phyloP scores from a whole-genome alignment of 2,329 filamentous ascomycete genomes.

The Helotiales sp. region DNA sequence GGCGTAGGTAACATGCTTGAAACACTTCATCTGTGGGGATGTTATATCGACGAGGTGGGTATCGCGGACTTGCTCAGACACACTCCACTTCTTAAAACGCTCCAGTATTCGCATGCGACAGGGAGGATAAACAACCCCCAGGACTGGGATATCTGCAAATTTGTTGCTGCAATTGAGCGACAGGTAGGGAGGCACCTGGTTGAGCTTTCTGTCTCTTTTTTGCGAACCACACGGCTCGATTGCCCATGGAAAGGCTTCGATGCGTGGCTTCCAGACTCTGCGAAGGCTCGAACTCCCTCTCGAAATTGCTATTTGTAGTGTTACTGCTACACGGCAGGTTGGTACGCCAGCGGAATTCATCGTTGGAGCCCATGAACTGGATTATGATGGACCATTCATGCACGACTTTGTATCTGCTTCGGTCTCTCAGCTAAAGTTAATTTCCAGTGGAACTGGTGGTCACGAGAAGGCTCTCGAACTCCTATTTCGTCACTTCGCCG shows the following conservation, averaged over 20 bases:
- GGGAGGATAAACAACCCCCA: neutral
- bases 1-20: neutral
- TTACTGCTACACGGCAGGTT: neutral
- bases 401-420: constrained; percentile 15
- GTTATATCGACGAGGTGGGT: constrained; percentile 9
- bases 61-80: constrained; percentile 17
- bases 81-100: constrained; percentile 7
- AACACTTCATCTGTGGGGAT: constrained; percentile 5
- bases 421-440: constrained; percentile 12
- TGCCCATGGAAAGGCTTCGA: constrained; percentile 3
- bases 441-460: constrained; percentile 9
- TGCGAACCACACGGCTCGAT: constrained; percentile 9
- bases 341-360: neutral
- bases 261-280: constrained; percentile 12
- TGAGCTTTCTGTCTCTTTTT: constrained; percentile 15
- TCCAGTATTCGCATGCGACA: constrained; percentile 11
- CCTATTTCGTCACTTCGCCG: constrained; percentile 9
- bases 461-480: constrained; percentile 13
- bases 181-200: constrained; percentile 9
- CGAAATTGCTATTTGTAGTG: constrained; percentile 15
- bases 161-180: constrained; percentile 12
- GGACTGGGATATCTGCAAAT: constrained; percentile 20
- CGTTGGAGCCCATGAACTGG: neutral
- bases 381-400: neutral
- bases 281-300: constrained; percentile 15